phyloP scores from a whole-genome alignment of 352 stramenopile genomes.

The Blastocystis sp. region DNA sequence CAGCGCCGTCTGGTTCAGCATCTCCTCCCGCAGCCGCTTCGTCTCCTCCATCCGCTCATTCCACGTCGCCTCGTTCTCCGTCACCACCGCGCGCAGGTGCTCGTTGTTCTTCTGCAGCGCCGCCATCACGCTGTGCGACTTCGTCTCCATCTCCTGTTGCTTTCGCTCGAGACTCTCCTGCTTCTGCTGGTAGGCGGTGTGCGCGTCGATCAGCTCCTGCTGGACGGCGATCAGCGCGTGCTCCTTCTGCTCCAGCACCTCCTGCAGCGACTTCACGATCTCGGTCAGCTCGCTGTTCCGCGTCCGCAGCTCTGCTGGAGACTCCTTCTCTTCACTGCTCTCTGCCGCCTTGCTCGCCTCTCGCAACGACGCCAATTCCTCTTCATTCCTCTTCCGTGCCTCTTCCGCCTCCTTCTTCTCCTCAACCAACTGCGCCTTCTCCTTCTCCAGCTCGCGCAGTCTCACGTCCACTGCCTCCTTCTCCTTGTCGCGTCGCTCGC shows the following conservation, averaged over 20 bases:
- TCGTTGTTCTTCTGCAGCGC: slow-evolving; percentile 29
- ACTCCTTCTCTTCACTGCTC: not conserved
- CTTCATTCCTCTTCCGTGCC: not conserved
- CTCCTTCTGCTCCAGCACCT: slow-evolving; percentile 4
- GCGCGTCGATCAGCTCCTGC: not conserved
- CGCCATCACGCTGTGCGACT: not conserved
- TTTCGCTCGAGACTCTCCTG: not conserved
- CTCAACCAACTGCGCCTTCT: not conserved
- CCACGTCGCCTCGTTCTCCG: not conserved
- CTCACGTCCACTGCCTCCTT: not conserved
- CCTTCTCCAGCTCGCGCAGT: not conserved
- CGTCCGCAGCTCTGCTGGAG: not conserved
- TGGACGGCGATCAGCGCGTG: not conserved
- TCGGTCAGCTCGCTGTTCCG: not conserved
- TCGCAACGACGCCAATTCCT: not conserved
- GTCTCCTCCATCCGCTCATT: not conserved
- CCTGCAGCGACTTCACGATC: not conserved
- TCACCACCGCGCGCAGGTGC: not conserved
- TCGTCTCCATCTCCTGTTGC: not conserved
- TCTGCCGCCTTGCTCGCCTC: not conserved
- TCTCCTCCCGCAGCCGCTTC: not conserved
- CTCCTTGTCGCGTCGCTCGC: too few species aligned
- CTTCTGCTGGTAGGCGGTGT: not conserved
- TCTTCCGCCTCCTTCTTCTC: not conserved
- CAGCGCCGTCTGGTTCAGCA: not conserved